Evolutionary conservation across 345 rosid genomes (phyloP), one percentile per base, ranked within the genome.

Genomic region (Populus ilicifolia): DNA sequence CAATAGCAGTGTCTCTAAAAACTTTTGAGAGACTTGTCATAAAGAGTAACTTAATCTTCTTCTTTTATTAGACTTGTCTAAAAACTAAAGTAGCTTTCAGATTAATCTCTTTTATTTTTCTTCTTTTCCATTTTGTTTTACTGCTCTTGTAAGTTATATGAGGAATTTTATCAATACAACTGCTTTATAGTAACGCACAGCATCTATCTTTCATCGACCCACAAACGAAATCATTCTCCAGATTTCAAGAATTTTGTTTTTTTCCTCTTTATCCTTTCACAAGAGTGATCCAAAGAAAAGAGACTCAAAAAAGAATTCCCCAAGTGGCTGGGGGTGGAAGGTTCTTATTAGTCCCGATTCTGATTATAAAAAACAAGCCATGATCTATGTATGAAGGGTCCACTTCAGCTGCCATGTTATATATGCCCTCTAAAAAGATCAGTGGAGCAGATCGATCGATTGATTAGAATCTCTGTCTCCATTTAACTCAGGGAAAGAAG

Each of bases 151-250:
- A 79, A 80, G 66, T 78, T 50, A 43, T 11, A 11, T 46, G 78
- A 72, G 61, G 76, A 69, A 68, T 39, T 73, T 21, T 27, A 54
- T 84, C 80, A 65, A 36, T 62, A 71, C 61, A 70, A 80, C 85
- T 85, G 89, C 96, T 91, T 89, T 82, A 72, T 50, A 69, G 12
- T 83, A 83, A 90, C 84, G 89, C 89, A 78, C 10, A 73, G 88
- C 75, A 84, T 87, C 87, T 76, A 71, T 69, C 68, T 81, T 43
- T 78, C 17, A 77, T 74, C 75, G 82, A 75, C 83, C 86, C 86
- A 86, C 79, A 59, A 76, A 79, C 68, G 85, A 76, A 85, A 84
- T 85, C 79, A 78, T 81, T 84, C 67, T 76, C 73, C 69, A 84
- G 80, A 89, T 88, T 85, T 83, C 83, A 72, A 84, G 69, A 79